phyloP scores from a whole-genome alignment of 352 stramenopile species.

The Plasmopara viticola region DNA sequence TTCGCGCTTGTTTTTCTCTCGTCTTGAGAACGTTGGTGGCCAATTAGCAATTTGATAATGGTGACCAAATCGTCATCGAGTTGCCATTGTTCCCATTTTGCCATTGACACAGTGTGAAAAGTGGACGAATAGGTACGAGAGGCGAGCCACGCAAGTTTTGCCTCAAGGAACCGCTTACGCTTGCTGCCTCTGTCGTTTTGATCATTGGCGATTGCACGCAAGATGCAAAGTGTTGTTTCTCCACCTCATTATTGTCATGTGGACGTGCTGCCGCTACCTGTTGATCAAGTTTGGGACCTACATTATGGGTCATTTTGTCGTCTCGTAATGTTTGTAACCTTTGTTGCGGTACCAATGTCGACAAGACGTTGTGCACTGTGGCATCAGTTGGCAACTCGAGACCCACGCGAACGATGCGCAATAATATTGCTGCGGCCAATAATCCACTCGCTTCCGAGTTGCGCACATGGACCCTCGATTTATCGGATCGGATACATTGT shows the following conservation, averaged over 20 bases:
- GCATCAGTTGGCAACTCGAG: constrained; percentile 20
- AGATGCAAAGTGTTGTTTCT: too few species aligned
- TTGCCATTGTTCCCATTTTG: constrained; percentile 43
- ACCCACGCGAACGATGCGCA: constrained; percentile 31
- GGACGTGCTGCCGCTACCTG: too few species aligned
- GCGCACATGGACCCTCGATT: too few species aligned
- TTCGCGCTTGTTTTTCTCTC: neutral
- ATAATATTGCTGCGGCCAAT: constrained; percentile 37
- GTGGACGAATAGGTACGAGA: constrained; percentile 42
- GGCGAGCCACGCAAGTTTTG: constrained; percentile 34
- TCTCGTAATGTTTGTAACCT: constrained; percentile 1
- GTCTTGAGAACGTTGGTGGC: constrained; percentile 6
- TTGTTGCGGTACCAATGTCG: constrained; percentile 1
- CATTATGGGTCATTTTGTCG: neutral
- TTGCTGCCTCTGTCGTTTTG: constrained; percentile 1
- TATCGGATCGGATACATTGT: neutral
- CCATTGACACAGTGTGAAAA: constrained; percentile 36
- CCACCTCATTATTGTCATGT: too few species aligned
- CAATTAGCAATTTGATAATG: constrained; percentile 23
- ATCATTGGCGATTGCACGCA: too few species aligned
- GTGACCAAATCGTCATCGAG: constrained; percentile 31
- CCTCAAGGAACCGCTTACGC: constrained; percentile 18
- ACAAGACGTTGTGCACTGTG: constrained; percentile 24
- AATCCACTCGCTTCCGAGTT: constrained; percentile 19
- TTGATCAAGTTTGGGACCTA: too few species aligned